Base-by-base conservation (phyloP, 805 yeast genomes). In the Priceomyces fermenticarens region DNA sequence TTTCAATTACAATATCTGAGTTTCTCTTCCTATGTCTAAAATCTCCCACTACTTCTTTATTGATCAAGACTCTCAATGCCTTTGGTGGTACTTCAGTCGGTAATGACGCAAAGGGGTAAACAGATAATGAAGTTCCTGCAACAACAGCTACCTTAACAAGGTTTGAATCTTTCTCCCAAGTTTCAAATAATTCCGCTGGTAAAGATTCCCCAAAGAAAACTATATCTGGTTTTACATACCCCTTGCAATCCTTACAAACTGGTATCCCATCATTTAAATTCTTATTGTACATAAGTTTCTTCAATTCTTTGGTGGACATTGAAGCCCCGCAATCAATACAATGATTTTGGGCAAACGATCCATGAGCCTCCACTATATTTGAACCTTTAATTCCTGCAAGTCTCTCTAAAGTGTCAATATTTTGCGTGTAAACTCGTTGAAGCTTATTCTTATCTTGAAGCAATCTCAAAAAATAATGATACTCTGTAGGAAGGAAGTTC, bases 161-260 rank as follows among this genome's bases (percentile, higher is more conserved):
- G 2, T 67, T 75, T 10, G 54, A 56, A 44, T 77, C 78, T 14
- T 68, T 66, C 3, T 84, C 91, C 85, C 93, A 82, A 10, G 61
- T 52, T 2, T 78, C 77, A 60, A 85, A 90, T 53, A 89, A 87
- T 41, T 68, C 65, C 1, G 51, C 53, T 0, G 98, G 98, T 20
- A 91, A 69, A 2, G 82, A 76, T 59, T 91, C 99, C 3, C 98
- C 98, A 65, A 89, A 93, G 54, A 91, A 91, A 1, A 89, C 96
- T 50, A 91, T 93, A 54, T 87, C 91, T 0, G 98, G 99, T 56
- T 91, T 91, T 20, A 93, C 87, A 25, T 80, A 73, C 0, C 96
- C 95, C 3, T 66, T 57, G 54, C 98, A 91, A 12, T 67, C 54
- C 11, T 54, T 47, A 63, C 97, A 91, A 8, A 56, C 60, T 0